Percentiles rank a stretch among this genome's conserved stretches.
phyloP scores from a whole-genome alignment of 768 basidiomycete species.

The Cubamyces sp. region DNA sequence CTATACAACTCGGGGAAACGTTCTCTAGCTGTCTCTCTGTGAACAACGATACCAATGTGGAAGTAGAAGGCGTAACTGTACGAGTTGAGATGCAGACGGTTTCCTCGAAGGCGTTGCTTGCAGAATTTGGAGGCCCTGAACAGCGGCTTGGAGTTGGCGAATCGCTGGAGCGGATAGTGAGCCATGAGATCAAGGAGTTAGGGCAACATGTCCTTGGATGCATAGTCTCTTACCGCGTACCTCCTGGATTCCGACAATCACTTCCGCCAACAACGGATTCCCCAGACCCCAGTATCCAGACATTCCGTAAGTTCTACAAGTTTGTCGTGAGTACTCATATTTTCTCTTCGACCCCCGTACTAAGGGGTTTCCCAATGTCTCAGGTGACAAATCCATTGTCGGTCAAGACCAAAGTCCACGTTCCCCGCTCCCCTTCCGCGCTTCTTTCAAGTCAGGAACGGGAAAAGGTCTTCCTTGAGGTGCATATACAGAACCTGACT shows the following conservation, averaged over 20 bases:
- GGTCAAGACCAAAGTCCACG: conserved; percentile 93
- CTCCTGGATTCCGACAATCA: conserved; percentile 54
- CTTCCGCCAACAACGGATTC: conserved; percentile 53
- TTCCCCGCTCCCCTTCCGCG: conserved; percentile 73
- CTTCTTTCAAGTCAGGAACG: conserved; percentile 64
- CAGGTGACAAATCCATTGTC: conserved; percentile 94
- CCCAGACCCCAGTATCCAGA: conserved; percentile 60
- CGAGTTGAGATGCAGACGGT: conserved; percentile 88
- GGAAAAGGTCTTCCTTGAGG: conserved; percentile 87
- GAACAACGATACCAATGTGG: conserved; percentile 72
- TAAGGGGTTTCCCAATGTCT: background rate
- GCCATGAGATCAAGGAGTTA: conserved; percentile 92
- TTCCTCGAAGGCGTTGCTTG: conserved; percentile 61
- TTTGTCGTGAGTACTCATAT: conserved; percentile 66
- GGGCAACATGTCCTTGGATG: conserved; percentile 90
- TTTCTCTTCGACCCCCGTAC: background rate
- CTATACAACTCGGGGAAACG: conserved; percentile 88
- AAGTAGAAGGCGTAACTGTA: conserved; percentile 65
- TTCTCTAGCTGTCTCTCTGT: conserved; percentile 83
- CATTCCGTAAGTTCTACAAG: conserved; percentile 90
- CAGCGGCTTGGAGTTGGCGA: conserved; percentile 56
- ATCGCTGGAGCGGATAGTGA: conserved; percentile 67
- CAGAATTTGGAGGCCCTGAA: conserved; percentile 63
- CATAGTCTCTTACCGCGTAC: conserved; percentile 80
- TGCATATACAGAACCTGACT: conserved; percentile 90